Evolutionary conservation across 768 basidiomycete genomes (phyloP), one percentile per base, ranked within the genome.

Genomic region (Rhodotorula kratochvilovae): DNA sequence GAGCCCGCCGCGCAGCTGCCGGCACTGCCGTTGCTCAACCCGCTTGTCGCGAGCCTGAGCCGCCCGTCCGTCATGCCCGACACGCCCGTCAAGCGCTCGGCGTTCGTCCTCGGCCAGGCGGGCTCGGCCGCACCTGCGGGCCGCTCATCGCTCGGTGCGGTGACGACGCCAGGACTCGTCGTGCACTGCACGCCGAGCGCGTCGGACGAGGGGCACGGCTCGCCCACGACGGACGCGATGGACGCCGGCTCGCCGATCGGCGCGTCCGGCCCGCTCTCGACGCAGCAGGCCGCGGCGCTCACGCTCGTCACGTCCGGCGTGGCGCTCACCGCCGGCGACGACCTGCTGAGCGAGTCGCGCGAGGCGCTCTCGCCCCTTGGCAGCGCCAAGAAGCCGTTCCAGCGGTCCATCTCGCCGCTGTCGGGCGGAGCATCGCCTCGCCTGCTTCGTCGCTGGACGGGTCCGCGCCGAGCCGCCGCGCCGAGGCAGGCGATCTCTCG

Each of bases 21-120:
- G n/a, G n/a, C n/a, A n/a, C n/a, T n/a, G 23, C 23, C 36, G 27
- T 35, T 54, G 43, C 51, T 66, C 29, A 67, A 66, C 60, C 50
- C 65, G 42, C 51, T 72, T 55, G 46, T 73, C 31, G 27, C 68
- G 17, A 46, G 61, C 58, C 42, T 71, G 48, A 66, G 69, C 12
- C 36, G 55, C 39, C 62, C 64, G 2, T 66, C 75, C 39, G 35
- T 68, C 42, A 79, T 79, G 79, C 79, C 79, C 53, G 78, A 80
- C 63, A 80, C 79, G 25, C 79, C 79, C 1, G 76, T 78, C 74
- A 80, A 80, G 71, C 39, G 53, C 5, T 61, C 67, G 3, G 57
- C 70, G 5, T 77, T 76, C 55, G 60, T 70, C 33, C 67, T 64
- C 66, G 56, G 33, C 13, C 43, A 59, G 8, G 53, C 67, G 36